Evolutionary conservation across 345 rosid genomes (phyloP), one percentile per base, ranked within the genome.

Genomic region (Bruguiera sexangula): DNA sequence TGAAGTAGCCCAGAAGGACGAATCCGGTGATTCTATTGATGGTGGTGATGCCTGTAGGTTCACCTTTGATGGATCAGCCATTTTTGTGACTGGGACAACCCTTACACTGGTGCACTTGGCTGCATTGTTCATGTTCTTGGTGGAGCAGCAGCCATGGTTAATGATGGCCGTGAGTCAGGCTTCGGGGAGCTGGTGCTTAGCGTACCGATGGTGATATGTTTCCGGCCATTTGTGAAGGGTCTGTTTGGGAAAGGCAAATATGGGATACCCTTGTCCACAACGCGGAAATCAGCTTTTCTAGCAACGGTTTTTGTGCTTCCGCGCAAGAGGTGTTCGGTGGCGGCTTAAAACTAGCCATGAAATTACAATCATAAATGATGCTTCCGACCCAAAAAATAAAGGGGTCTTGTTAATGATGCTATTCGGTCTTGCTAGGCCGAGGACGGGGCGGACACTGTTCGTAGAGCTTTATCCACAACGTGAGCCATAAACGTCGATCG

Each of bases 241-340:
- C 37, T 89, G 68, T 78, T 85, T 72, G 59, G 73, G 19, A 88
- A 66, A 61, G 91, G 87, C 19, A 85, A 84, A 64, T 76, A 76
- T 78, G 88, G 94, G 24, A 83, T 89, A 52, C 92, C 96, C 1
- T 39, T 60, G 11, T 57, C 88, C 7, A 92, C 87, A 8, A 77
- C 87, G 2, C 73, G 62, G 66, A 87, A 84, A 72, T 85, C 91
- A 29, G 65, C 75, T 37, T 46, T 69, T 3, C 66, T 86, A 32
- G 79, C 86, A 16, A 48, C 76, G 1, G 15, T 72, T 19, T 84
- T 84, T 52, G 69, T 73, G 1, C 27, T 31, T 32, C 59, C 79
- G 1, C 68, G 68, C 46, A 71, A 34, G 56, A 36, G 8, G 39
- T 1, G 39, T 36, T 36, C 8, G 39, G 8, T 36, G 29, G 29